Base-by-base conservation (phyloP, 2,329 filamentous ascomycete species). In the Bipolaris sorokiniana region DNA sequence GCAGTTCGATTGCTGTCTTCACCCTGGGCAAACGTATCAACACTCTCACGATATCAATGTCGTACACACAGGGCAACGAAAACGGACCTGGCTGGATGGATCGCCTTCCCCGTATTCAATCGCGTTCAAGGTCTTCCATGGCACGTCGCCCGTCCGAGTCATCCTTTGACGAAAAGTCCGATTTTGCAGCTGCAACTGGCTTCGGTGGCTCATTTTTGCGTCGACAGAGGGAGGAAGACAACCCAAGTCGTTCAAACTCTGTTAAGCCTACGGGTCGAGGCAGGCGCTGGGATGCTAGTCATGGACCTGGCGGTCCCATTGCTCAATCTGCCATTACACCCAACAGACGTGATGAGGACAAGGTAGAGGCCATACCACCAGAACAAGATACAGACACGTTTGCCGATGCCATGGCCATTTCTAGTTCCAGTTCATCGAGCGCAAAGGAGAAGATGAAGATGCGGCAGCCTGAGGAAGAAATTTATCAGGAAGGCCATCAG, bases 11-110 rank as follows among this genome's bases (percentile, higher is more conserved):
- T 67, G 95, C 95, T 5, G 95, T 99, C 7, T 99, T 99, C 70
- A 98, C 95, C 0, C 86, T 99, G 1, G 95, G 95, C 68, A 99
- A 98, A 78, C 93, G 91, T 59, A 99, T 99, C 84, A 98, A 98
- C 79, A 98, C 95, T 0, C 80, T 99, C 65, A 93, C 91, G 1
- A 83, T 99, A 59, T 97, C 95, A 53, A 91, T 99, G 86, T 97
- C 95, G 0, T 99, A 98, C 79, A 99, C 95, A 0, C 87, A 89
- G 59, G 92, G 89, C 16, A 90, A 90, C 48, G 94, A 97, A 54
- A 91, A 96, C 34, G 91, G 92, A 0, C 90, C 92, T 2, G 88
- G 88, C 1, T 99, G 95, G 95, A 96, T 98, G 90, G 95, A 96
- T 66, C 86, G 95, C 51, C 81, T 99, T 41, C 95, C 95, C 5